Evolutionary conservation across 441 rosid species (phyloP).

Genomic region (Pelargonium cotyledonis): DNA sequence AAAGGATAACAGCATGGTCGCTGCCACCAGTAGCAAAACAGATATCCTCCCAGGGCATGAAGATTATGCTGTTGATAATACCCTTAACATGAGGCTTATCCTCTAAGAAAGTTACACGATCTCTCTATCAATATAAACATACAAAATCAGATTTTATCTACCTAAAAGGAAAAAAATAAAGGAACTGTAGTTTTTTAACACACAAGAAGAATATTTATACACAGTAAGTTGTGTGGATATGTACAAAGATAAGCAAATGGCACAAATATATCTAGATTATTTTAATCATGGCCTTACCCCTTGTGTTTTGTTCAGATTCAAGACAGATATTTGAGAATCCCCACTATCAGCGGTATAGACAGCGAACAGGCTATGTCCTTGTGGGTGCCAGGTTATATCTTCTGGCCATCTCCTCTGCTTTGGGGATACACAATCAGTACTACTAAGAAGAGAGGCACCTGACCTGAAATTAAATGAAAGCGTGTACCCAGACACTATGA

Average conservation of each 20-base stretch:
- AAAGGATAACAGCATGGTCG: conserved; percentile 76
- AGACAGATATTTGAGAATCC: conserved; percentile 77
- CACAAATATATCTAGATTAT: conserved; percentile 1
- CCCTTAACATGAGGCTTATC: conserved; percentile 85
- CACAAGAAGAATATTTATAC: background rate
- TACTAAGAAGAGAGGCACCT: conserved; percentile 64
- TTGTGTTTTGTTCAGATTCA: conserved; percentile 57
- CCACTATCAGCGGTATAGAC: conserved; percentile 66
- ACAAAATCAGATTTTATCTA: conserved; percentile 7
- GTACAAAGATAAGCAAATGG: background rate
- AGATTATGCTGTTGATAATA: conserved; percentile 62
- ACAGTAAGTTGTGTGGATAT: background rate
- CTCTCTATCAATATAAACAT: conserved; percentile 43
- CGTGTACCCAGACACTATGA: background rate
- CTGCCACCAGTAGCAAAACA: conserved; percentile 83
- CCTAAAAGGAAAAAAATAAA: background rate
- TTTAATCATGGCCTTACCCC: conserved; percentile 41
- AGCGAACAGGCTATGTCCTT: conserved; percentile 57
- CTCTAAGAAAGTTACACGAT: conserved; percentile 55
- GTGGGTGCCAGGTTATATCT: conserved; percentile 89
- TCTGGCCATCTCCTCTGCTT: conserved; percentile 86
- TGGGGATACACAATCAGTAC: conserved; percentile 54
- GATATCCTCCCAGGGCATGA: conserved; percentile 75
- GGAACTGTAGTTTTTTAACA: background rate
- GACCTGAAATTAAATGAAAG: conserved; percentile 39